Evolutionary conservation across 2,329 filamentous ascomycete genomes (phyloP), one percentile per base, ranked within the genome.

Genomic region (Botrytis deweyae): DNA sequence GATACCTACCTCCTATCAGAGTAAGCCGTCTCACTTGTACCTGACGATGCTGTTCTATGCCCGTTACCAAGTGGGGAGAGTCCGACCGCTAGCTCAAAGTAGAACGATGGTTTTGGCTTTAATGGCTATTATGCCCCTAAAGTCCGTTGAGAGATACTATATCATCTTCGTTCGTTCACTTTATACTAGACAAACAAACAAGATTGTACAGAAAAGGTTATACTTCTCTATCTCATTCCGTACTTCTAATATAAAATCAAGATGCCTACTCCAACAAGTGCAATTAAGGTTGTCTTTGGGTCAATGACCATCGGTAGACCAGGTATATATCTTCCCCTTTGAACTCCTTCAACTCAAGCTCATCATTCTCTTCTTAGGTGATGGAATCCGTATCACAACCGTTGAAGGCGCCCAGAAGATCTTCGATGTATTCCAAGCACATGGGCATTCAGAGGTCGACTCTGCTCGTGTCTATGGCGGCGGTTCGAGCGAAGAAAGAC

Each of bases 371-470:
- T 46, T 33, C n/a, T 40, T n/a, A 68, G 65, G 33, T 40, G 65
- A 68, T 10, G 20, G 5, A 22, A 40, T 68, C 12, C 65, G 44
- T 44, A 38, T 52, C 10, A 25, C 46, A 20, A 68, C 65, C 29
- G 14, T 68, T 33, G 44, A 38, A 68, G 65, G 22, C 14, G 33
- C 46, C 29, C 22, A 49, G 10, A n/a, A 55, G 22, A 87, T 87
- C 70, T 85, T 93, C 55, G 89, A 92, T 80, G 85, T 88, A 75
- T 89, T 93, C 80, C 89, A 92, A 80, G 83, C 85, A 38, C 86
- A 89, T 78, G 90, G 91, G 22, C 90, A 92, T 83, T 87, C 88
- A 78, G 91, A 93, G 78, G 81, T 93, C 70, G 91, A 93, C 80
- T 92, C 90, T 0, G 91, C 91, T 0, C 86, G 91, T 25, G 80